Evolutionary conservation across 768 basidiomycete genomes (phyloP), one percentile per base, ranked within the genome.

Genomic region (Podaxis sp.): DNA sequence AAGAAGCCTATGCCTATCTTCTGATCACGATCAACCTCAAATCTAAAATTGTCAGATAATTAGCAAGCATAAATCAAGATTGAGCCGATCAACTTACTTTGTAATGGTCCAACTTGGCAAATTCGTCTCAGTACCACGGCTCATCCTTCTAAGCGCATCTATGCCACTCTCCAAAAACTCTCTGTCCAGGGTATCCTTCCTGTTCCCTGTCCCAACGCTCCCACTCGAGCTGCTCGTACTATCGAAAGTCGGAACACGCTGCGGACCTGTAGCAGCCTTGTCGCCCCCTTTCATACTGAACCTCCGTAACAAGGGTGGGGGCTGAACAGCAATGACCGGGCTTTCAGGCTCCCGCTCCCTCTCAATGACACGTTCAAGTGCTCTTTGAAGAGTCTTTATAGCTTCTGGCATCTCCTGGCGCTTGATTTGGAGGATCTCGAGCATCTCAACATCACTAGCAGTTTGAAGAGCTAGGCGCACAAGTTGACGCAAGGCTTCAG

Each of bases 91-190:
- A 13, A 26, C 48, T 56, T 15, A 64, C 68, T 60, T 68, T 4
- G 90, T 92, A 67, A 92, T 91, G 2, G 90, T 90, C 90, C 90
- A 93, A 65, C 78, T 82, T 0, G 90, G 90, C 33, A 91, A 67
- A 46, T 74, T 77, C 28, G 73, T 72, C 36, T 72, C 72, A 13
- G 74, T 76, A 65, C 71, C 64, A 20, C 70, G 75, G 65, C 86
- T 87, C 77, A 92, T 74, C 66, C 89, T 77, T 58, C 85, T 75
- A 64, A 92, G 77, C 2, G 88, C 87, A 60, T 91, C 90, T 57
- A 91, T 87, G 3, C 89, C 86, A 26, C 79, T 82, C 71, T 91
- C 88, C 60, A 90, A 80, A 70, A 91, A 90, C 71, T 88, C 86
- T 44, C 80, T 79, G 66, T 91, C 86, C 37, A 91, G 79, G 17